Conservation (phyloP, 805 yeast genomes). For the Ogataea paradorogensis region DNA sequence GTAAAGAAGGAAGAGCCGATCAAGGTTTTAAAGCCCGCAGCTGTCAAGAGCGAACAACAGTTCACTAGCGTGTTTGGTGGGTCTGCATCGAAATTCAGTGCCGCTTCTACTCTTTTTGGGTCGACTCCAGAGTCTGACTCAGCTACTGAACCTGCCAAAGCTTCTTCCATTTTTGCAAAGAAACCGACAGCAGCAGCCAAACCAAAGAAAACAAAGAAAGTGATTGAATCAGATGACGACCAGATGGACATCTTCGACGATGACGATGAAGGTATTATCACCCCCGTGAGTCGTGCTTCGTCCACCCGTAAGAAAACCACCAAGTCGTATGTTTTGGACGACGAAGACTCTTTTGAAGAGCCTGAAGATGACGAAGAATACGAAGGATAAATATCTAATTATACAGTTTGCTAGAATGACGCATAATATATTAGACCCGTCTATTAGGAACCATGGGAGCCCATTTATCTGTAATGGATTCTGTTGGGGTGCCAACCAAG, state of each 20-base stretch:
- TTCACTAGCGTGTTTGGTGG: conserved; percentile 38
- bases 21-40: background rate
- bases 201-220: conserved; percentile 8
- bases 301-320: conserved; percentile 18
- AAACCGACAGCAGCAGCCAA: conserved; percentile 7
- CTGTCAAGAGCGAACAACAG: conserved; percentile 12
- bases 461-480: conserved; percentile 22
- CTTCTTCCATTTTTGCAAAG: conserved; percentile 17
- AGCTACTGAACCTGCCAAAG: conserved; percentile 12
- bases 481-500: conserved; percentile 19
- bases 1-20: background rate
- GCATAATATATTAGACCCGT: conserved; percentile 14
- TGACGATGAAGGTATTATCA: conserved; percentile 14
- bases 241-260: conserved; percentile 9
- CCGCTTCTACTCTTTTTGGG: conserved; percentile 23
- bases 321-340: conserved; percentile 21
- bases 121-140: conserved; percentile 13
- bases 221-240: conserved; percentile 14
- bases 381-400: conserved; percentile 13
- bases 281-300: conserved; percentile 13
- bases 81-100: conserved; percentile 21
- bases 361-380: conserved; percentile 20
- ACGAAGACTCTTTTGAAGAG: conserved; percentile 11
- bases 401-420: background rate
- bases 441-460: conserved; percentile 33